A percentile compares a stretch with the other conserved stretches of the same genome.
These are phyloP conservation scores for Tylopilus sp. DNA, from an alignment of 1,284 basidiomycete species.

Conservation along the genomic window DNA sequence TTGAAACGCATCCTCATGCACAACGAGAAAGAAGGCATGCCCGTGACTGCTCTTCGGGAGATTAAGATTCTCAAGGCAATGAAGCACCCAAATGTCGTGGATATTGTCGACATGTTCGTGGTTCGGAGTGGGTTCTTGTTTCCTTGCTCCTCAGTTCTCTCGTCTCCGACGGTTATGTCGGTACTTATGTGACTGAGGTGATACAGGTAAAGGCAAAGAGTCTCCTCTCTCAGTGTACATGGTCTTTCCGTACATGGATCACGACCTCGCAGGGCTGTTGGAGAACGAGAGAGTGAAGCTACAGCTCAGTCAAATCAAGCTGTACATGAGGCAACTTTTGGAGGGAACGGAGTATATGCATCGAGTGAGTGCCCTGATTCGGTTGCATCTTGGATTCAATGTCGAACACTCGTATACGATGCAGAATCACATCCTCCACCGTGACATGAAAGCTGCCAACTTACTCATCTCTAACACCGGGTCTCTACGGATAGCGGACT, in stretches of 20 bases:
- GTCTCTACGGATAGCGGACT: constrained; percentile 87
- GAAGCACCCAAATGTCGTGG: constrained; percentile 80
- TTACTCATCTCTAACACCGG: constrained; percentile 88
- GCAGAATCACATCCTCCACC: constrained; percentile 92
- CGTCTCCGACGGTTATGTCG: background rate
- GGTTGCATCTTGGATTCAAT: background rate
- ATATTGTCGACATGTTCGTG: constrained; percentile 90
- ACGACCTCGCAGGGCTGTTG: constrained; percentile 91
- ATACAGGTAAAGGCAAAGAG: constrained; percentile 53
- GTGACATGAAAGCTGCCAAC: constrained; percentile 99
- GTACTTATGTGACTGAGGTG: constrained; percentile 5
- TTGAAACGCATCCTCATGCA: constrained; percentile 95
- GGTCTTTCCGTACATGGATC: constrained; percentile 99
- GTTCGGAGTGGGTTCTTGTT: constrained; percentile 51
- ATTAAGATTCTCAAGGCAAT: constrained; percentile 95
- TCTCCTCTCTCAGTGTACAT: constrained; percentile 84
- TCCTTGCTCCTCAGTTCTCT: background rate
- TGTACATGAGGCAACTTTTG: constrained; percentile 93
- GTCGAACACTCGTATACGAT: constrained; percentile 1
- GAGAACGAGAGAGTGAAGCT: constrained; percentile 85
- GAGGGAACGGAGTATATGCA: constrained; percentile 97
- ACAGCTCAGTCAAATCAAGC: constrained; percentile 82
- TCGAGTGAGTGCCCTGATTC: constrained; percentile 45
- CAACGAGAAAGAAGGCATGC: constrained; percentile 93
- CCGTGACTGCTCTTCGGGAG: constrained; percentile 95